Percentiles rank a stretch among this genome's conserved stretches.
Conservation (phyloP, 139 green algal genomes). For the Picochlorum sp. region DNA sequence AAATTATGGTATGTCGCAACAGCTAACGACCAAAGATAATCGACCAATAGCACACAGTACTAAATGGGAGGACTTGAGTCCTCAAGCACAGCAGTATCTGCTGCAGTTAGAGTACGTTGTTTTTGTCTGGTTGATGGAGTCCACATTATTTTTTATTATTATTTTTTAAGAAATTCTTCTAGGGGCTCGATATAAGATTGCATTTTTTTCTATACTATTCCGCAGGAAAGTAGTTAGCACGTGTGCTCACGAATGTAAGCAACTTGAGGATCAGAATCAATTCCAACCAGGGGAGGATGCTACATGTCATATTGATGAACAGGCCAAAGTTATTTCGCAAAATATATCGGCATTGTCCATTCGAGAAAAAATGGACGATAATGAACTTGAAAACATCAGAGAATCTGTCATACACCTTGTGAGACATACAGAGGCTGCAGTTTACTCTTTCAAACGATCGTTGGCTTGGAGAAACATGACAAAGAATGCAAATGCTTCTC, state of each 20-base stretch:
- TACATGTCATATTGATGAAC: background rate
- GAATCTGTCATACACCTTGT: conserved; percentile 19
- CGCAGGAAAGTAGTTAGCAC: conserved; percentile 11
- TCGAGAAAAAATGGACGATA: background rate
- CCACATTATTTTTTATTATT: background rate
- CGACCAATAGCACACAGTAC: conserved; percentile 27
- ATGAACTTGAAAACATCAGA: conserved; percentile 1
- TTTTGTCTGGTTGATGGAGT: background rate
- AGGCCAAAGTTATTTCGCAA: conserved; percentile 7
- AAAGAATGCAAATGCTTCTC: background rate
- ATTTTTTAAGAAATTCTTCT: background rate
- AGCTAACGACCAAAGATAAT: conserved; percentile 26
- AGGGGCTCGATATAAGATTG: too few relatives aligned
- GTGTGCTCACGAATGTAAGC: conserved; percentile 22
- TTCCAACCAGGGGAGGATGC: background rate
- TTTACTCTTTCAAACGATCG: conserved; percentile 27
- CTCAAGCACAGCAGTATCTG: conserved; percentile 29
- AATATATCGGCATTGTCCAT: conserved; percentile 6
- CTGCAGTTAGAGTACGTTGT: conserved; percentile 24
- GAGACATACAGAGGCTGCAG: conserved; percentile 16
- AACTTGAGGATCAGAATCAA: conserved; percentile 23
- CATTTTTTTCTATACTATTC: conserved; percentile 1
- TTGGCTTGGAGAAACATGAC: conserved; percentile 19
- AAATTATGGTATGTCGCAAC: background rate
- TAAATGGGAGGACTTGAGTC: conserved; percentile 39